Evolutionary conservation across 257 asterid genomes (phyloP).

Genomic region (Solanum sejunctum): DNA sequence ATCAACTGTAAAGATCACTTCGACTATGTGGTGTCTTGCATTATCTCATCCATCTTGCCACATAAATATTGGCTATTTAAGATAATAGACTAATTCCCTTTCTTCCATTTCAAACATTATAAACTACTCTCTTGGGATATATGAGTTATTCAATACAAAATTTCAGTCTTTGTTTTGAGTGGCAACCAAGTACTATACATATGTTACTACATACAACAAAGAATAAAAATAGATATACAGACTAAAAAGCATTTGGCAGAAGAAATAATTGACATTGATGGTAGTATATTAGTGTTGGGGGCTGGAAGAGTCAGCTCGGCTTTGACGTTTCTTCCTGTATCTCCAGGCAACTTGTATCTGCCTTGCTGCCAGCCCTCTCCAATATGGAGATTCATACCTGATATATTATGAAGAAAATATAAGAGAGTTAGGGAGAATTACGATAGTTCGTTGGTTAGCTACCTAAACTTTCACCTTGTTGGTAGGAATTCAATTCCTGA

Average conservation of each 20-base stretch:
- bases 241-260: background rate
- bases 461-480: background rate
- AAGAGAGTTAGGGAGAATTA: background rate
- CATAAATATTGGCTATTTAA: background rate
- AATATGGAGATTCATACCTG: conserved; percentile 76
- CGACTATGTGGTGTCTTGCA: too few relatives aligned
- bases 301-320: conserved; percentile 30
- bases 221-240: background rate
- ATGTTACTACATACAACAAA: background rate
- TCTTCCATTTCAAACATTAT: background rate
- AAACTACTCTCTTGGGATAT: background rate
- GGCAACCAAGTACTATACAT: background rate
- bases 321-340: conserved; percentile 51
- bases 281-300: conserved; percentile 6
- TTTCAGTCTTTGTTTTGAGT: background rate
- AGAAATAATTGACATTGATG: background rate
- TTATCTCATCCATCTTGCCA: background rate
- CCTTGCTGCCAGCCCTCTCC: conserved; percentile 63
- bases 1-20: too few relatives aligned
- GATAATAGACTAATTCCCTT: background rate
- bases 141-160: background rate
- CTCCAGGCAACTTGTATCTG: conserved; percentile 83
- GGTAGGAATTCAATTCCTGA: background rate
- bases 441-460: background rate
- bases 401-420: background rate